Evolutionary conservation across 352 stramenopile genomes (phyloP), one percentile per base, ranked within the genome.

Genomic region (Phytophthora chlamydospora): DNA sequence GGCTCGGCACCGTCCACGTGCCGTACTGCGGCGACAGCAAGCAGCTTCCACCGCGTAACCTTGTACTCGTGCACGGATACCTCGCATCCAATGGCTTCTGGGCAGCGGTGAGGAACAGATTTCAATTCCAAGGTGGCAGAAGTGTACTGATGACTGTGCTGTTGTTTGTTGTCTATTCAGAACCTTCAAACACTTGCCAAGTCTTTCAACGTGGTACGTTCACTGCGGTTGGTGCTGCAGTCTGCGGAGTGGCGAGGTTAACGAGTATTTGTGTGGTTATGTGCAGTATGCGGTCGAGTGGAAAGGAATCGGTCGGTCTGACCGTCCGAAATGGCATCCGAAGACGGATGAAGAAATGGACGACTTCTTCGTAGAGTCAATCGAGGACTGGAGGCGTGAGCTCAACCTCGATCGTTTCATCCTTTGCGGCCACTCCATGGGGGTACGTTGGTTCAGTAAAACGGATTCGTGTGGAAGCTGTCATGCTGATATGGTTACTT

Each of bases 21-120:
- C 83, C 85, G 7, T 94, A 89, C 60, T 89, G 80, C 33, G 85
- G 83, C 14, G 81, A 89, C 36, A 42, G 46, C n/a, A 68, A 73
- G 43, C 81, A 76, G 17, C 58, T 87, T 2, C 77, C 73, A 13
- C 73, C 79, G 4, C 69, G 76, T 4, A 88, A 76, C 13, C 62
- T 94, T 17, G 85, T 94, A 14, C 70, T 94, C 8, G 66, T 94
- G 27, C 85, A 94, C 52, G 85, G 85, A n/a, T 94, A 90, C 57
- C 75, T 86, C 41, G 83, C 78, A 33, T 81, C 81, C 1, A 94
- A 94, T 35, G 77, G 75, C 0, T 91, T 92, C 38, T 94, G 85
- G 85, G 77, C 81, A 11, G 79, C 83, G 52, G 82, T 89, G 56
- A 43, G 73, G 71, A 2, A 12, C 13, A 6, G 12, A 2, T 42